Evolutionary conservation across 2,329 filamentous ascomycete species (phyloP).

Genomic region (Dactylellina parvicollis): DNA sequence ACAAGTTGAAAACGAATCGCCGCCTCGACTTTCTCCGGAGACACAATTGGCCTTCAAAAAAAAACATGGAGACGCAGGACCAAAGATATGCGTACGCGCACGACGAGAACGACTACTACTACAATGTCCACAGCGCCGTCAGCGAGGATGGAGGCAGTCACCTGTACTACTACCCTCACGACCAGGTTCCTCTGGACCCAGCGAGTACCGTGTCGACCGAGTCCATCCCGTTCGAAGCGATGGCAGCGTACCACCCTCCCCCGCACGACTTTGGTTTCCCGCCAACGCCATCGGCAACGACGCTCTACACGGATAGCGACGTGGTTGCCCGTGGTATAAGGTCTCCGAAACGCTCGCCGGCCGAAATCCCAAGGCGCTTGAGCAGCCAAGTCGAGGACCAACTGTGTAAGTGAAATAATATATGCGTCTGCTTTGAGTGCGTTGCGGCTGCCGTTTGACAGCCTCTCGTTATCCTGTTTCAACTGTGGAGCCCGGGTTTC

Average conservation of each 20-base stretch:
- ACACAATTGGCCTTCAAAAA: constrained; percentile 6
- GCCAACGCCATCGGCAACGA: constrained; percentile 47
- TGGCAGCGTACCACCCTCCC: constrained; percentile 38
- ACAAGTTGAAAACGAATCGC: constrained; percentile 31
- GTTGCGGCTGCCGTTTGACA: constrained; percentile 22
- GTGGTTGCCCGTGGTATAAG: constrained; percentile 43
- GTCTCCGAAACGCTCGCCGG: constrained; percentile 47
- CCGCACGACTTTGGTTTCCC: constrained; percentile 46
- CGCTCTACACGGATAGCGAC: constrained; percentile 47
- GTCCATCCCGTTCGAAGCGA: constrained; percentile 29
- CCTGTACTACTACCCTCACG: constrained; percentile 42
- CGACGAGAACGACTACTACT: constrained; percentile 51
- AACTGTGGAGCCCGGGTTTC: constrained; percentile 44
- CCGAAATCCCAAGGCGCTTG: constrained; percentile 33
- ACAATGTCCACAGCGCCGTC: constrained; percentile 40
- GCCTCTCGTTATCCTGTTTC: constrained; percentile 28
- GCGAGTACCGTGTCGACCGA: constrained; percentile 30
- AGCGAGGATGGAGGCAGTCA: constrained; percentile 43
- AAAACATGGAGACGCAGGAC: constrained; percentile 34
- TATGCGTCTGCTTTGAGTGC: constrained; percentile 7
- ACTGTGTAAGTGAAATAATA: constrained; percentile 38
- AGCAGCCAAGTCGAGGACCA: constrained; percentile 49
- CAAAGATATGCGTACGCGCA: constrained; percentile 39
- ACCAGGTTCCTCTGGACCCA: constrained; percentile 28
- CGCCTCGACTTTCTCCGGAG: constrained; percentile 41